Conservation (phyloP, 495 filamentous ascomycete species). For the Parathielavia appendiculata region DNA sequence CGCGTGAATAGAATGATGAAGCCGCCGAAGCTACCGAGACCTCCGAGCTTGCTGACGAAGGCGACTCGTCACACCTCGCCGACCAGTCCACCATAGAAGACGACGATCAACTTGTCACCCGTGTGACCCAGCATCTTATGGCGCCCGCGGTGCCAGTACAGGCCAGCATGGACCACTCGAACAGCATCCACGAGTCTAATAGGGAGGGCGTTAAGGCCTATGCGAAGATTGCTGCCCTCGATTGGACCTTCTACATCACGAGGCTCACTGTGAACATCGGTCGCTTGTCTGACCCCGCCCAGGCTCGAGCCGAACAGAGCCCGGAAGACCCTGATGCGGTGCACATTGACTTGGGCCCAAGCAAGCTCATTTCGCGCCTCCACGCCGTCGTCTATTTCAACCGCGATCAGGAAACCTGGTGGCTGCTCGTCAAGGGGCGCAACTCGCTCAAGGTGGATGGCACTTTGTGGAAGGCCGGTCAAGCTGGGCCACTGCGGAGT, state of each 20-base stretch:
- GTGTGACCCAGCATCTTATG: slow-evolving; percentile 65
- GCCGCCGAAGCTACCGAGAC: slow-evolving; percentile 21
- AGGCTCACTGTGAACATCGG: slow-evolving; percentile 78
- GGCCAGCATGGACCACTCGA: slow-evolving; percentile 69
- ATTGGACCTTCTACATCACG: slow-evolving; percentile 94
- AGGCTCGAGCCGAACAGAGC: slow-evolving; percentile 31
- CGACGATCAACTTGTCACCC: slow-evolving; percentile 60
- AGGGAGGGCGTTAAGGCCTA: slow-evolving; percentile 78
- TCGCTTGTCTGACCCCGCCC: slow-evolving; percentile 59
- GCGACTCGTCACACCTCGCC: slow-evolving; percentile 38
- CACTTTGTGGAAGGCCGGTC: slow-evolving; percentile 55
- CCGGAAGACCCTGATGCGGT: slow-evolving; percentile 46
- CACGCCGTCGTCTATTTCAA: slow-evolving; percentile 87
- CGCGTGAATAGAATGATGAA: slow-evolving; percentile 17
- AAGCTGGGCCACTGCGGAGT: slow-evolving; percentile 61
- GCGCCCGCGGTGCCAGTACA: slow-evolving; percentile 53
- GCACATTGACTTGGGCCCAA: slow-evolving; percentile 89
- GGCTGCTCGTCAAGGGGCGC: slow-evolving; percentile 76
- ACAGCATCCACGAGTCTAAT: slow-evolving; percentile 62
- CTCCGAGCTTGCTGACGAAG: slow-evolving; percentile 35
- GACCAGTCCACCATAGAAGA: slow-evolving; percentile 47
- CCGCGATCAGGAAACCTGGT: slow-evolving; percentile 63
- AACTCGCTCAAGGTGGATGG: slow-evolving; percentile 86
- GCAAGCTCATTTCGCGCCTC: slow-evolving; percentile 81
- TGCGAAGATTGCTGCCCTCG: slow-evolving; percentile 83